Evolutionary conservation across 2,329 filamentous ascomycete species (phyloP), one percentile per base, ranked within the genome.

Genomic region (Colletotrichum euphorbiae): DNA sequence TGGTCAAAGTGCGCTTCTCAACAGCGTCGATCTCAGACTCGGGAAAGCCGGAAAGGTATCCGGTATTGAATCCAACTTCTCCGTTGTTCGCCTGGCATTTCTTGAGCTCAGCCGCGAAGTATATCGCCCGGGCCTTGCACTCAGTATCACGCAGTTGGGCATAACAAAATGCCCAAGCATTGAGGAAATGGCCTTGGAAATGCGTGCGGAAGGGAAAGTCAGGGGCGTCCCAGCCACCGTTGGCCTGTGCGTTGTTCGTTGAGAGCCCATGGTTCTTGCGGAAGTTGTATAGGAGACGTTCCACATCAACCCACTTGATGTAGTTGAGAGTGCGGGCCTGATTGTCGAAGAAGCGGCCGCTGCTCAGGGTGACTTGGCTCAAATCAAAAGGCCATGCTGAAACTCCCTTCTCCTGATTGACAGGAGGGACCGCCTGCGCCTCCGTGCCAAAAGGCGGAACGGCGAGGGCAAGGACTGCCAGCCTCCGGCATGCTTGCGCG

Each of bases 211-310:
- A 87, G 0, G 85, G 84, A 50, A 87, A 87, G 52, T 81, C 76
- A 1, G 85, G 85, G 1, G 82, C 82, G 72, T 87, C 85, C 85
- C 85, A 87, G 2, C 84, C 85, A 2, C 83, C 83, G 54, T 84
- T 84, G 6, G 77, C 55, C 2, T 75, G 69, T 2, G 84, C 84
- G 1, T 81, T 81, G 3, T 82, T 77, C 8, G 83, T 86, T 3
- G 80, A 80, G 1, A 85, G 71, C 17, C 78, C 76, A 63, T 85
- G 84, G 52, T 78, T 85, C 33, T 75, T 70, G 17, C 84, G 78
- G 74, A 85, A 86, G 71, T 80, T 80, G 74, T 85, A 85, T 17
- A 85, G 78, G 2, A 85, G 74, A 1, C 83, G 78, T 17, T 85
- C 79, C 0, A 80, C 70, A 58, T 84, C 79, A 21, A 85, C 77